A percentile compares a stretch with the other conserved stretches of the same genome.
Conservation (phyloP, 495 filamentous ascomycete genomes). For the Podospora pseudocomata region DNA sequence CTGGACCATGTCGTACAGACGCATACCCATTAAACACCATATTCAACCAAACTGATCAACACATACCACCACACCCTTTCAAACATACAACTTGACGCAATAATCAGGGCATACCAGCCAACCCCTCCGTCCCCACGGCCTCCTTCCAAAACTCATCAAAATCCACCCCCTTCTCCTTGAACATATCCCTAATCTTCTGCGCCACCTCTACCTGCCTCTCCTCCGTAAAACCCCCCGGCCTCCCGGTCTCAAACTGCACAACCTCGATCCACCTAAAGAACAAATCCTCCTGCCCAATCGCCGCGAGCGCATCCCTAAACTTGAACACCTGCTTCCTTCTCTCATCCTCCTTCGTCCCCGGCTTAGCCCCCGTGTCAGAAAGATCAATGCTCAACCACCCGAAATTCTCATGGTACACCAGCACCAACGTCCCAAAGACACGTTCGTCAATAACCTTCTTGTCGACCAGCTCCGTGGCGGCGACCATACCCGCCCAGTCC, state of each 20-base stretch:
- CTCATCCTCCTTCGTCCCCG: slow-evolving; percentile 51
- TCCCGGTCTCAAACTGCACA: slow-evolving; percentile 73
- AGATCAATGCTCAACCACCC: slow-evolving; percentile 62
- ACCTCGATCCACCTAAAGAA: slow-evolving; percentile 86
- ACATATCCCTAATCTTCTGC: slow-evolving; percentile 59
- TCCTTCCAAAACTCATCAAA: slow-evolving; percentile 73
- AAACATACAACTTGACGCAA: not conserved
- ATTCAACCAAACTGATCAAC: not conserved
- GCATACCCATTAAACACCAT: not conserved
- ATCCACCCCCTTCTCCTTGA: slow-evolving; percentile 65
- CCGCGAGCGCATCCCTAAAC: slow-evolving; percentile 66
- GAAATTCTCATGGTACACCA: slow-evolving; percentile 60
- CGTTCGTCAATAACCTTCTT: slow-evolving; percentile 52
- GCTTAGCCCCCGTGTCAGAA: slow-evolving; percentile 37
- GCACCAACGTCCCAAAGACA: slow-evolving; percentile 60
- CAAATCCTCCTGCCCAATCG: slow-evolving; percentile 73
- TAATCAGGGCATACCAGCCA: slow-evolving; percentile 22
- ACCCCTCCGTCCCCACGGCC: slow-evolving; percentile 60
- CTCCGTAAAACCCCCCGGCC: slow-evolving; percentile 65
- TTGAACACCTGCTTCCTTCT: slow-evolving; percentile 59
- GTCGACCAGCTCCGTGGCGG: slow-evolving; percentile 61
- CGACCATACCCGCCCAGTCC: slow-evolving; percentile 71
- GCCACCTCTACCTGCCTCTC: slow-evolving; percentile 66
- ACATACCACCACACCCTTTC: not conserved
- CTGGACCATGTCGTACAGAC: too few species aligned